Percentiles rank a stretch among this genome's conserved stretches.
phyloP scores from a whole-genome alignment of 2,329 filamentous ascomycete genomes.

The Diaporthe caulivora region DNA sequence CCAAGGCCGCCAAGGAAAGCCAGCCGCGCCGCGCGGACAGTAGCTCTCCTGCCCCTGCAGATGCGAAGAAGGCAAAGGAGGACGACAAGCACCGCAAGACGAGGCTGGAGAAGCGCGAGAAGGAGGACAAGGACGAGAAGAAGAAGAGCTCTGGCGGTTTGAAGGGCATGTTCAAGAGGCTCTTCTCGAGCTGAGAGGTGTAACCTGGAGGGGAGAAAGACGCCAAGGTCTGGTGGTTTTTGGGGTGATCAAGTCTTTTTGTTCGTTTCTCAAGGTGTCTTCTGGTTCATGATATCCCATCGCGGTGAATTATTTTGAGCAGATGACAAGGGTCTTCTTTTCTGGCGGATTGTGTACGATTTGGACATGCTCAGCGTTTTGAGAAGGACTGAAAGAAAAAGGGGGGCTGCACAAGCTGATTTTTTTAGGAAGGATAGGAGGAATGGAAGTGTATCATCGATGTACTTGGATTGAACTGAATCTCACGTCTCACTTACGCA shows the following conservation, averaged over 20 bases:
- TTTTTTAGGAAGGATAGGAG: neutral
- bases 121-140: slow-evolving; percentile 36
- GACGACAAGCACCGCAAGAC: slow-evolving; percentile 39
- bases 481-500: slow-evolving; percentile 5
- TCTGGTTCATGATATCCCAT: slow-evolving; percentile 6
- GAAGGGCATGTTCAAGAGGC: slow-evolving; percentile 40
- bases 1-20: slow-evolving; percentile 32
- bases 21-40: slow-evolving; percentile 6
- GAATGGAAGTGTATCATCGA: neutral
- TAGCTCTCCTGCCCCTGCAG: slow-evolving; percentile 17
- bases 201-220: neutral
- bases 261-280: slow-evolving; percentile 14
- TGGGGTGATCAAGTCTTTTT: slow-evolving; percentile 4
- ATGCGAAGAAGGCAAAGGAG: neutral
- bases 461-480: neutral
- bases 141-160: slow-evolving; percentile 39
- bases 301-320: neutral
- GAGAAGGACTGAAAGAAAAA: slow-evolving; percentile 23
- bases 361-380: slow-evolving; percentile 9
- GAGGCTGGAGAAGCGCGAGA: slow-evolving; percentile 38
- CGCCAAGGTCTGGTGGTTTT: neutral
- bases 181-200: slow-evolving; percentile 30
- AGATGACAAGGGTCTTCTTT: neutral
- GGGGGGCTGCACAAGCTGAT: slow-evolving; percentile 36
- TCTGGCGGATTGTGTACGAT: slow-evolving; percentile 22